These are phyloP conservation scores for Biancaea sappan DNA, from an alignment of 306 rosid species.

Conservation along the genomic window DNA sequence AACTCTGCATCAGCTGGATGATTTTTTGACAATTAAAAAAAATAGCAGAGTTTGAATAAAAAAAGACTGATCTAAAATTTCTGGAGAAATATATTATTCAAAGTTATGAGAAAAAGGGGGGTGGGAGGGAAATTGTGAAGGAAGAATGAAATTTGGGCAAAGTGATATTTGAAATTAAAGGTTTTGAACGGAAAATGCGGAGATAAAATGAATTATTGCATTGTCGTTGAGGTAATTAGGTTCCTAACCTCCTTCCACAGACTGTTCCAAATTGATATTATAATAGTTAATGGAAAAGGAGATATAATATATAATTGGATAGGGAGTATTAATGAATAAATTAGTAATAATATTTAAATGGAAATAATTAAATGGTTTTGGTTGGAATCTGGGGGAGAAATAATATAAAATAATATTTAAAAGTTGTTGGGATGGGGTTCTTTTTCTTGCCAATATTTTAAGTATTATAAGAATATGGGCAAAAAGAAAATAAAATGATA, in stretches of 20 bases:
- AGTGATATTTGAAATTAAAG: conserved; percentile 38
- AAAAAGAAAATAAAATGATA: conserved; percentile 48
- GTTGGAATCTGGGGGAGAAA: conserved; percentile 75
- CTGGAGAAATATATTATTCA: conserved; percentile 27
- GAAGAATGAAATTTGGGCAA: conserved; percentile 43
- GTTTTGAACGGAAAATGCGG: conserved; percentile 58
- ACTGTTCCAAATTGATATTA: conserved; percentile 71
- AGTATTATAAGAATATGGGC: conserved; percentile 50
- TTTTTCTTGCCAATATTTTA: conserved; percentile 33
- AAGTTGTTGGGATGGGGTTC: conserved; percentile 70
- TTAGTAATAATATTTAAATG: conserved; percentile 41
- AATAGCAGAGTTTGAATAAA: too few species aligned
- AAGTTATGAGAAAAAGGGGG: conserved; percentile 31
- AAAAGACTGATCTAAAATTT: conserved; percentile 36
- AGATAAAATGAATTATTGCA: conserved; percentile 60
- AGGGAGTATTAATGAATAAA: conserved; percentile 46
- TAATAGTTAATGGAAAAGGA: conserved; percentile 47
- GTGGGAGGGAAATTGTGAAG: conserved; percentile 31
- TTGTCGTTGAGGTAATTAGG: conserved; percentile 69
- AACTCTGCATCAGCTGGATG: conserved; percentile 31
- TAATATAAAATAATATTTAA: conserved; percentile 48
- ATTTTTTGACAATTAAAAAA: conserved; percentile 8
- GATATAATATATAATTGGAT: too few species aligned
- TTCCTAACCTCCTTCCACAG: conserved; percentile 68
- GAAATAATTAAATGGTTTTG: conserved; percentile 56